Evolutionary conservation across 345 rosid genomes (phyloP), one percentile per base, ranked within the genome.

Genomic region (Microcos paniculata): DNA sequence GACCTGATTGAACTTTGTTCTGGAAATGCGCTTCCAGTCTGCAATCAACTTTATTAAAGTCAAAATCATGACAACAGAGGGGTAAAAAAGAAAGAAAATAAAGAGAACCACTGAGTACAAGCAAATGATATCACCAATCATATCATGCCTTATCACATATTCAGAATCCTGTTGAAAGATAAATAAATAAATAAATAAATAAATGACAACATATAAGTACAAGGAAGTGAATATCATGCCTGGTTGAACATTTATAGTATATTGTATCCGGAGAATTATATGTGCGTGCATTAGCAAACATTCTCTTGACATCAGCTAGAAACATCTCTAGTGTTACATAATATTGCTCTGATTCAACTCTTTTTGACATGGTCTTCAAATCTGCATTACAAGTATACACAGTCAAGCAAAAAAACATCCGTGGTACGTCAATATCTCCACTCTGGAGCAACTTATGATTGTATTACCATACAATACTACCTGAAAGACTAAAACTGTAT

Each of bases 311-410:
- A 80, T 96, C 99, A 14, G 97, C 96, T 33, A 91, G 80, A 82
- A 96, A 96, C 99, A 94, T 96, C 82, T 96, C 99, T 16, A 96
- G 80, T 0, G 99, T 96, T 49, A 91, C 93, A 51, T 96, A 94
- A 76, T 91, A 96, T 84, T 89, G 98, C 81, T 94, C 99, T 0
- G 98, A 91, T 76, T 96, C 99, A 56, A 94, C 97, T 79, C 98
- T 87, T 84, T 91, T 96, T 0, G 89, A 81, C 90, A 94, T 90
- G 26, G 97, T 94, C 91, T 88, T 94, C 84, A 94, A 82, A 87
- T 96, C 99, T 96, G 89, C 71, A 80, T 68, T 28, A 79, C 59
- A 74, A 38, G 49, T 35, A 31, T 71, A 74, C 33, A 38, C 23
- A 48, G 33, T 48, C 70, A 76, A 43, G 31, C 45, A 45, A 73